phyloP scores from a whole-genome alignment of 768 basidiomycete species.

The Serendipita indica region DNA sequence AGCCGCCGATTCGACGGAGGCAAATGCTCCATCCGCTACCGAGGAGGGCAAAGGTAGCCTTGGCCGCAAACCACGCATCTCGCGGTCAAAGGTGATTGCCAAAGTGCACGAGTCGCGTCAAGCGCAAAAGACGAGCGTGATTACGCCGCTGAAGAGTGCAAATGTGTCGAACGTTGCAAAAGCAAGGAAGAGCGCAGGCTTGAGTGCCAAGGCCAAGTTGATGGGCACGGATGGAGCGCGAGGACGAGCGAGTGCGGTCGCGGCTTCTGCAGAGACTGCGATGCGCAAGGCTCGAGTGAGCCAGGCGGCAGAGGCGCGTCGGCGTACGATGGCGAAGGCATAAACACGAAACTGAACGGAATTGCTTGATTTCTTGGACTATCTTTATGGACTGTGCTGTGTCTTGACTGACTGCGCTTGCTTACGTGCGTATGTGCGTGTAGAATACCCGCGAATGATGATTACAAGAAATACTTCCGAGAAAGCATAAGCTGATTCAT shows the following conservation, averaged over 20 bases:
- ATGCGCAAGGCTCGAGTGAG: not conserved
- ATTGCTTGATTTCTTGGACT: too few species aligned
- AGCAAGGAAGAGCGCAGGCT: not conserved
- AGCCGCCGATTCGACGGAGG: not conserved
- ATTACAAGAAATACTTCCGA: too few species aligned
- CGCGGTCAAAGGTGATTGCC: conserved; percentile 67
- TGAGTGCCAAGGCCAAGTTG: not conserved
- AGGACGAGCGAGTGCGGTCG: not conserved
- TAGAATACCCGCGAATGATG: too few species aligned
- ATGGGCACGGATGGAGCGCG: not conserved
- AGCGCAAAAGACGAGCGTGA: not conserved
- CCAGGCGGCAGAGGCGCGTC: not conserved
- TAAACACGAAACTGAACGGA: too few species aligned
- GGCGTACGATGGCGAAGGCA: too few species aligned
- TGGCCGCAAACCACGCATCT: conserved; percentile 58
- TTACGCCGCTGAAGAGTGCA: not conserved
- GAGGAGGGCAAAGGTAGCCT: not conserved
- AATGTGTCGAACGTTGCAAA: not conserved
- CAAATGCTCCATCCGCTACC: not conserved
- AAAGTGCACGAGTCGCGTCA: conserved; percentile 52
- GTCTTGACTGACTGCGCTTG: too few species aligned
- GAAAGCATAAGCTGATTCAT: too few species aligned
- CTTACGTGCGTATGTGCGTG: too few species aligned
- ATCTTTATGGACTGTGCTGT: too few species aligned
- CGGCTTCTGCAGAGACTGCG: not conserved